These are phyloP conservation scores for Begonia loranthoides DNA, from an alignment of 306 rosid genomes.

Conservation along the genomic window DNA sequence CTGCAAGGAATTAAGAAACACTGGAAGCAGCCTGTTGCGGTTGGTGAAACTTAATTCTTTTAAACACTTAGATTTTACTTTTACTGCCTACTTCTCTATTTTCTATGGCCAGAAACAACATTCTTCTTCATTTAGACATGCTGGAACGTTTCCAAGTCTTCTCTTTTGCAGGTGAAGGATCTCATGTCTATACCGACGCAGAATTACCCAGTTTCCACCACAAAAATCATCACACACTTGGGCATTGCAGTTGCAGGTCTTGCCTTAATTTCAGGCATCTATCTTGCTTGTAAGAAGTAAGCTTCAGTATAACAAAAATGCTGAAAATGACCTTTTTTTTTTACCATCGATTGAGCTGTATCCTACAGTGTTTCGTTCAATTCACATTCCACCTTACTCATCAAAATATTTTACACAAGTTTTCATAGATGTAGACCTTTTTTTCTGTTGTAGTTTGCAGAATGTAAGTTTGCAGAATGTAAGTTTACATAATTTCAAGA, in stretches of 20 bases:
- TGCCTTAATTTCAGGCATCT: slow-evolving; percentile 70
- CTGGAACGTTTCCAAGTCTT: not conserved
- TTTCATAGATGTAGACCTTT: no score
- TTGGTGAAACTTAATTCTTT: slow-evolving; percentile 13
- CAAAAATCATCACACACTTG: slow-evolving; percentile 27
- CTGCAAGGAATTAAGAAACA: slow-evolving; percentile 76
- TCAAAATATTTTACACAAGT: no score
- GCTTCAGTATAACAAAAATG: no score
- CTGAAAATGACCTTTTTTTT: no score
- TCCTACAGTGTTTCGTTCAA: no score
- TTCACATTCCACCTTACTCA: no score
- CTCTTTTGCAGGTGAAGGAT: slow-evolving; percentile 49
- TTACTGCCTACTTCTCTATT: no score
- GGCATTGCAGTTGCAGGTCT: slow-evolving; percentile 60
- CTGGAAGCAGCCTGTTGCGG: slow-evolving; percentile 82
- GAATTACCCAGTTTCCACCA: slow-evolving; percentile 21
- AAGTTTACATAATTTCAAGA: no score
- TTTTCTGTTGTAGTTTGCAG: no score
- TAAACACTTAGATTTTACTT: not conserved
- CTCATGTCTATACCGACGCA: slow-evolving; percentile 51
- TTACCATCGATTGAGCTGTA: no score
- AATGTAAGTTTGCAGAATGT: no score
- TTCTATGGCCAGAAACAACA: no score
- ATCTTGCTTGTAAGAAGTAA: slow-evolving; percentile 53
- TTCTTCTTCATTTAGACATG: not conserved